Percentiles rank a stretch among this genome's conserved stretches.
These are phyloP conservation scores for Pseudonitzschia multiseries DNA, from an alignment of 108 stramenopile genomes.

Conservation along the genomic window DNA sequence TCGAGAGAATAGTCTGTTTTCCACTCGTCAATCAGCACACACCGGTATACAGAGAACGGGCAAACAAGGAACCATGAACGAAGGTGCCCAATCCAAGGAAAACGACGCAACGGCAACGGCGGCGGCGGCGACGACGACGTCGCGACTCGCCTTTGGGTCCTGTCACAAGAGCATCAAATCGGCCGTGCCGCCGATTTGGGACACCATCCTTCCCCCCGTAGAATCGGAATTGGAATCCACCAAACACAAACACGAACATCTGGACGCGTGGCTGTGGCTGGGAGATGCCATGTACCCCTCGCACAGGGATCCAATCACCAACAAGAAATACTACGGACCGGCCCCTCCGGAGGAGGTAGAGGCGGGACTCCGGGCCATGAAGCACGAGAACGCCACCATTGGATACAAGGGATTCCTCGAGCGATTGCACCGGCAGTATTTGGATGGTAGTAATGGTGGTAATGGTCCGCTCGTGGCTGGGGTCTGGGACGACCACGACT, in stretches of 20 bases:
- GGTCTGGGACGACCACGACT: conserved; percentile 93
- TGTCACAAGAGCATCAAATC: conserved; percentile 67
- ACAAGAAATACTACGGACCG: conserved; percentile 42
- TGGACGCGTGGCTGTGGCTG: conserved; percentile 77
- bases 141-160: conserved; percentile 69
- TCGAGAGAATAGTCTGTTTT: too few relatives aligned
- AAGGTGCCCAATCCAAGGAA: background rate
- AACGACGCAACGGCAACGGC: background rate
- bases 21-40: too few relatives aligned
- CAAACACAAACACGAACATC: conserved; percentile 7
- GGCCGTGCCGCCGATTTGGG: conserved; percentile 54
- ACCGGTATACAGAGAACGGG: too few relatives aligned
- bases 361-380: conserved; percentile 57
- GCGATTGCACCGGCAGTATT: background rate
- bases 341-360: conserved; percentile 45
- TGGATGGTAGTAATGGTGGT: background rate
- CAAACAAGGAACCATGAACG: background rate
- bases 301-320: conserved; percentile 32
- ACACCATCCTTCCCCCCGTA: conserved; percentile 30
- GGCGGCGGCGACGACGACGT: background rate
- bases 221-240: background rate
- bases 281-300: conserved; percentile 84
- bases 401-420: conserved; percentile 54
- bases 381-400: conserved; percentile 54
- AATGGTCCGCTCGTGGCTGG: conserved; percentile 29